Conservation (phyloP, 164 flowering plant genomes). For the Macadamia tetraphylla region DNA sequence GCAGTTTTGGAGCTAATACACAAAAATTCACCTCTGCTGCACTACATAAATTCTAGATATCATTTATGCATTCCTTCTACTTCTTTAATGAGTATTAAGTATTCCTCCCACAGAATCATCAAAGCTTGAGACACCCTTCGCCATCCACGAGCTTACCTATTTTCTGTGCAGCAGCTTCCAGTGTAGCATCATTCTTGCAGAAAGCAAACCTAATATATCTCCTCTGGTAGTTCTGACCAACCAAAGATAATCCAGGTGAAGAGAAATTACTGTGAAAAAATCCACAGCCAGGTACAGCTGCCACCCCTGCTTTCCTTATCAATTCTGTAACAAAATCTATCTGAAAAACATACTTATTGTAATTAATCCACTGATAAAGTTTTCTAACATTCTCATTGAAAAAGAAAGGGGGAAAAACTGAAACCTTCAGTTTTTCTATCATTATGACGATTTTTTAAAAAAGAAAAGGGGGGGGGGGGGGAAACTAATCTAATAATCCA, state of each 20-base stretch:
- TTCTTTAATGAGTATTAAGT: background rate
- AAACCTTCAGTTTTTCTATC: background rate
- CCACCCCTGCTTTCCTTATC: slow-evolving; percentile 30
- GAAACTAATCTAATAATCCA: background rate
- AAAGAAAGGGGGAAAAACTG: too few species aligned
- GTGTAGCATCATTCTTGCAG: slow-evolving; percentile 64
- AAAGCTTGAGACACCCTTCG: slow-evolving; percentile 26
- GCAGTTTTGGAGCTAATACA: background rate
- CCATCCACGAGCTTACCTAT: slow-evolving; percentile 32
- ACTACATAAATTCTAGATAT: background rate
- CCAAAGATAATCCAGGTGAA: slow-evolving; percentile 3
- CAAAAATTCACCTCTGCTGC: background rate
- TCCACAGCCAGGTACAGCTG: slow-evolving; percentile 72
- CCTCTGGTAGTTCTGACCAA: slow-evolving; percentile 24
- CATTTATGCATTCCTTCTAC: too few species aligned
- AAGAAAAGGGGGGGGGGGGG: background rate
- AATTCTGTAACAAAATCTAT: slow-evolving; percentile 56
- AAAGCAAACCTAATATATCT: slow-evolving; percentile 79
- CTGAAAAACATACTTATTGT: slow-evolving; percentile 26
- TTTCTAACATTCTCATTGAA: too few species aligned
- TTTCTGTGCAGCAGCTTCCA: slow-evolving; percentile 51
- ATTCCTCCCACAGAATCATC: background rate
- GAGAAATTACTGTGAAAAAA: slow-evolving; percentile 46
- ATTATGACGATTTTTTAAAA: background rate
- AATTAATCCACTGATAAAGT: background rate